Evolutionary conservation across 2,329 filamentous ascomycete species (phyloP).

Genomic region (Macrophomina phaseolina): DNA sequence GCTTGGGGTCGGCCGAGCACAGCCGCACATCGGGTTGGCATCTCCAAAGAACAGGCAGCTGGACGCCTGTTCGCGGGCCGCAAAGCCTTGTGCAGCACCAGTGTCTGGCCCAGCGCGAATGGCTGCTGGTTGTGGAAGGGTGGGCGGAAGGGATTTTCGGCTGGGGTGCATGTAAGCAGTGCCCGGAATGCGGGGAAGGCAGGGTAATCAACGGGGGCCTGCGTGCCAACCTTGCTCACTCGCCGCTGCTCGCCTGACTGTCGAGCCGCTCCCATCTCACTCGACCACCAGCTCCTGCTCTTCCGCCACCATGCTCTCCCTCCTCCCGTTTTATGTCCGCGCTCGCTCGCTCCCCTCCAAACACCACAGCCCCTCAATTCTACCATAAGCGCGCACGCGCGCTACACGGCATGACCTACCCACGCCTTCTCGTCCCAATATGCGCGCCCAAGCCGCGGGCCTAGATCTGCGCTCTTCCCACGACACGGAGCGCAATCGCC

Average conservation of each 20-base stretch:
- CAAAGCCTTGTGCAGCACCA: constrained; percentile 16
- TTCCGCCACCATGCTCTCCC: constrained; percentile 12
- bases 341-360: constrained; percentile 27
- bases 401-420: constrained; percentile 14
- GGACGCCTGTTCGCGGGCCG: constrained; percentile 11
- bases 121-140: constrained; percentile 13
- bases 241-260: constrained; percentile 24
- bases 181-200: too few relatives aligned
- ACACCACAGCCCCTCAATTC: not conserved
- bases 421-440: constrained; percentile 17
- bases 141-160: too few relatives aligned
- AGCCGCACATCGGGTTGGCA: constrained; percentile 3
- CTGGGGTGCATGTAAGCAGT: too few relatives aligned
- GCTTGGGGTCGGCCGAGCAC: not conserved
- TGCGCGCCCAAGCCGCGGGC: constrained; percentile 17
- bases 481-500: not conserved
- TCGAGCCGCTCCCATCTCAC: constrained; percentile 20
- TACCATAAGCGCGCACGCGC: not conserved
- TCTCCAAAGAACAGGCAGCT: constrained; percentile 9
- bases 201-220: too few relatives aligned
- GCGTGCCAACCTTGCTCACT: not conserved
- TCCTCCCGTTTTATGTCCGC: constrained; percentile 20
- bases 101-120: not conserved
- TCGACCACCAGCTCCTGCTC: constrained; percentile 27
- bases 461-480: not conserved